A percentile compares a stretch with the other conserved stretches of the same genome.
Evolutionary conservation across 2,329 filamentous ascomycete genomes (phyloP).

Genomic region (Talaromyces sp.): DNA sequence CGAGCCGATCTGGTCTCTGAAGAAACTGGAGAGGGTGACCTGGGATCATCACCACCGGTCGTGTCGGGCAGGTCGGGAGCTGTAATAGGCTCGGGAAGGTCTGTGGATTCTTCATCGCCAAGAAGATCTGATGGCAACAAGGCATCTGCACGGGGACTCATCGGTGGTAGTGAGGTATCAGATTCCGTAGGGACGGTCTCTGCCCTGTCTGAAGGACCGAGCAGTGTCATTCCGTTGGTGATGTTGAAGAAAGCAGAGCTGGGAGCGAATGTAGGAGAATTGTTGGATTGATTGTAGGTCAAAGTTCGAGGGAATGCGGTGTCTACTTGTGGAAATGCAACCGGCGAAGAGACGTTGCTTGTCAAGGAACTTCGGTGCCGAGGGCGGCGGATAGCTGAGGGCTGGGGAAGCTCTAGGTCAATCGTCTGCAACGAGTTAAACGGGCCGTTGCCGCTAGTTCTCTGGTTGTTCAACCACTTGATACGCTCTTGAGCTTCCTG

Average conservation of each 20-base stretch:
- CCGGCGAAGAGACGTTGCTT: conserved; percentile 45
- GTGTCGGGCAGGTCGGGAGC: conserved; percentile 23
- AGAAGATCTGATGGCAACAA: conserved; percentile 59
- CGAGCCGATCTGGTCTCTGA: conserved; percentile 40
- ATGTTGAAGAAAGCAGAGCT: conserved; percentile 55
- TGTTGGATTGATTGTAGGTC: conserved; percentile 47
- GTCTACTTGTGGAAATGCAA: conserved; percentile 37
- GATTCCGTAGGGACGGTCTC: conserved; percentile 45
- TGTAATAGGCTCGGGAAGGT: conserved; percentile 26
- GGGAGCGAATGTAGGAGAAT: conserved; percentile 50
- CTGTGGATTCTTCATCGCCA: conserved; percentile 48
- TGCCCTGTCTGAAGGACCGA: conserved; percentile 36
- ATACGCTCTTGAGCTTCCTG: conserved; percentile 44
- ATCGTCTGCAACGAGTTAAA: conserved; percentile 38
- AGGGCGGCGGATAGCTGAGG: conserved; percentile 39
- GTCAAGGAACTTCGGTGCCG: conserved; percentile 43
- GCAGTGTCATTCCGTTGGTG: conserved; percentile 59
- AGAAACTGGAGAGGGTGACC: conserved; percentile 42
- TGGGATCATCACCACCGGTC: conserved; percentile 15
- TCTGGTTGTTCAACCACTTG: conserved; percentile 39
- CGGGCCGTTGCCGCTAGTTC: conserved; percentile 31
- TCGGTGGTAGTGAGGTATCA: conserved; percentile 54
- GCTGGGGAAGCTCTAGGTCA: conserved; percentile 38
- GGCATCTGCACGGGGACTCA: conserved; percentile 60
- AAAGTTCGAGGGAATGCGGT: conserved; percentile 36